These are phyloP conservation scores for Afroboletus lepidellus DNA, from an alignment of 1,284 basidiomycete species.

Conservation along the genomic window DNA sequence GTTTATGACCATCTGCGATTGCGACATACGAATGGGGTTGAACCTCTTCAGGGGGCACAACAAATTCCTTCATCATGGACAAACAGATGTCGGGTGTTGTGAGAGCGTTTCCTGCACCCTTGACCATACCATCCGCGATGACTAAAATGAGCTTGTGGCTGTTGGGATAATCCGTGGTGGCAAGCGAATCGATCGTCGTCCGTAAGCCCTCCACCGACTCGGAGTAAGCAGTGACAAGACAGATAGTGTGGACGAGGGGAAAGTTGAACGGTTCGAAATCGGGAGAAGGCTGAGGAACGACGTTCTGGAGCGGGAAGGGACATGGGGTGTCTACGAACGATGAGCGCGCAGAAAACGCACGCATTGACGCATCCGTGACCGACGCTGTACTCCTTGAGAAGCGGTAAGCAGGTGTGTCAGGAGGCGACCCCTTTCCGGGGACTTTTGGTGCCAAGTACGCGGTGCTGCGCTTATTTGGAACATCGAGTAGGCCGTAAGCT, in stretches of 20 bases:
- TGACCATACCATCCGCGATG: conserved; percentile 98
- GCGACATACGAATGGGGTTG: conserved; percentile 97
- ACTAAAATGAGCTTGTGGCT: conserved; percentile 95
- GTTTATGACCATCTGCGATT: conserved; percentile 98
- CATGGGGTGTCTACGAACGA: conserved; percentile 67
- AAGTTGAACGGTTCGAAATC: conserved; percentile 97
- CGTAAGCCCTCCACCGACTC: conserved; percentile 96
- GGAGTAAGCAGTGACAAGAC: conserved; percentile 97
- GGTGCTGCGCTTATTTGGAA: conserved; percentile 61
- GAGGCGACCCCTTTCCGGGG: conserved; percentile 59
- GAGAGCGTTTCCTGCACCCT: conserved; percentile 85
- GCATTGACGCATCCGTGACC: conserved; percentile 42
- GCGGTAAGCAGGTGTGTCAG: conserved; percentile 73
- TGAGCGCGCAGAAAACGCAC: conserved; percentile 39
- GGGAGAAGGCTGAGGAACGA: conserved; percentile 88
- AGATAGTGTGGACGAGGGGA: conserved; percentile 92
- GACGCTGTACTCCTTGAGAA: conserved; percentile 85
- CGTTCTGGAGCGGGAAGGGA: conserved; percentile 89
- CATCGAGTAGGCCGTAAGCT: conserved; percentile 72
- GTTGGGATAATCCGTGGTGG: conserved; percentile 98
- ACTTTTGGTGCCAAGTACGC: conserved; percentile 53
- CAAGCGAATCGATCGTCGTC: conserved; percentile 95
- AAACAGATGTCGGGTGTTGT: conserved; percentile 95
- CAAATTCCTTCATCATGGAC: conserved; percentile 96
- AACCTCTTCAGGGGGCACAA: conserved; percentile 83